Base-by-base conservation (phyloP, 1,284 basidiomycete genomes). In the Ceratobasidium sp. region DNA sequence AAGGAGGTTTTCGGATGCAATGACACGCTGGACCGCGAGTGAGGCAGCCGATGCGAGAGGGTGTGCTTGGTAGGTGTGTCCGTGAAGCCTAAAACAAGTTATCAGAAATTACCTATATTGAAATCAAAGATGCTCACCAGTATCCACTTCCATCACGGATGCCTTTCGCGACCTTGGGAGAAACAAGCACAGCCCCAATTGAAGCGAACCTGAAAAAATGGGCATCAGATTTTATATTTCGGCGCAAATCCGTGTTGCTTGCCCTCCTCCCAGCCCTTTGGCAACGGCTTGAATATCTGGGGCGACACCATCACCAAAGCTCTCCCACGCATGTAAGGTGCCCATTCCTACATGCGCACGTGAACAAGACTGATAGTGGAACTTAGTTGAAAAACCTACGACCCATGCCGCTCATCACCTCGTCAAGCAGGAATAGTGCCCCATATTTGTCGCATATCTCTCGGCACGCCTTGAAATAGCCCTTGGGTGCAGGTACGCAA, bases 321-420 rank as follows among this genome's bases (percentile, higher is more conserved):
- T 89, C 80, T 95, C 87, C 94, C 94, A 96, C 51, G 89, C 92
- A 79, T 96, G 94, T 59, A 93, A 79, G 1, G 92, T 93, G 0
- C 92, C 92, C 90, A 94, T 90, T 48, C 92, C 91, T 93, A 59
- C 64, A 41, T 65, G 19, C 49, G 46, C 31, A 34, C 24, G 41
- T 56, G 19, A 53, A 49, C 39, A 16, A 37, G 37, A 19, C 19
- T 9, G 29, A 19, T 8, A 24, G 13, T 59, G 4, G 31, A 43
- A 16, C 48, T 5, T 6, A 31, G 51, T 3, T 46, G 19, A 22
- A 19, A 24, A 43, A 83, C 89, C 83, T 81, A 88, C 93, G 88
- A 54, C 92, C 93, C 90, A 94, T 93, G 39, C 93, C 93, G 79
- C 90, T 90, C 94, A 92, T 92, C 76, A 91, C 88, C 82, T 96